Base-by-base conservation (phyloP, 2,329 filamentous ascomycete species). In the Myriosclerotinia duriaeana region DNA sequence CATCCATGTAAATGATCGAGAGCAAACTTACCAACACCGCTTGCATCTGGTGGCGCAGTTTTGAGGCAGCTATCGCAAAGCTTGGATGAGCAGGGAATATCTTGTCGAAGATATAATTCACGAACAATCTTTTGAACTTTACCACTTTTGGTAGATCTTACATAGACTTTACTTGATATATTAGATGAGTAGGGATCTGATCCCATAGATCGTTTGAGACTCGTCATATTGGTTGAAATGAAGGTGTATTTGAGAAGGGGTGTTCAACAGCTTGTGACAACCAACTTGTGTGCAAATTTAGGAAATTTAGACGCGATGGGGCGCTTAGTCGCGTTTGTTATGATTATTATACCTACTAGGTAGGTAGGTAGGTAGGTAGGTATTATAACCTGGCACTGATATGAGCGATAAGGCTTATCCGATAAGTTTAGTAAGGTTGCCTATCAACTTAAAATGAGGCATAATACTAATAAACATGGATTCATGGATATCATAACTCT, bases 121-220 rank as follows among this genome's bases (percentile, higher is more conserved):
- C 93, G 88, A 72, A 99, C 95, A 76, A 99, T 96, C 84, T 99
- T 99, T 79, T 98, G 95, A 68, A 98, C 94, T 81, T 97, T 97
- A 79, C 95, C 95, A 78, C 88, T 95, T 79, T 92, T 93, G 58
- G 94, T 96, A 36, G 95, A 97, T 68, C 95, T 87, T 70, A 99
- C 91, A 77, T 96, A 99, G 74, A 96, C 88, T 81, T 98, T 99
- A 85, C 90, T 97, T 42, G 93, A 94, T 71, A 98, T 89, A 76
- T 90, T 96, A 56, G 89, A 83, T 40, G 88, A 84, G 68, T 82
- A 77, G 14, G 84, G 79, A 65, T 86, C 84, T 36, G 80, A 78
- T 36, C 81, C 82, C 55, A 82, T 76, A 11, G 82, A 80, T 75
- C 87, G 78, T 77, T 89, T 90, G 69, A 90, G 81, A 74, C 86